Evolutionary conservation across 1,284 basidiomycete genomes (phyloP), one percentile per base, ranked within the genome.

Genomic region (Taiwanofungus camphoratus): DNA sequence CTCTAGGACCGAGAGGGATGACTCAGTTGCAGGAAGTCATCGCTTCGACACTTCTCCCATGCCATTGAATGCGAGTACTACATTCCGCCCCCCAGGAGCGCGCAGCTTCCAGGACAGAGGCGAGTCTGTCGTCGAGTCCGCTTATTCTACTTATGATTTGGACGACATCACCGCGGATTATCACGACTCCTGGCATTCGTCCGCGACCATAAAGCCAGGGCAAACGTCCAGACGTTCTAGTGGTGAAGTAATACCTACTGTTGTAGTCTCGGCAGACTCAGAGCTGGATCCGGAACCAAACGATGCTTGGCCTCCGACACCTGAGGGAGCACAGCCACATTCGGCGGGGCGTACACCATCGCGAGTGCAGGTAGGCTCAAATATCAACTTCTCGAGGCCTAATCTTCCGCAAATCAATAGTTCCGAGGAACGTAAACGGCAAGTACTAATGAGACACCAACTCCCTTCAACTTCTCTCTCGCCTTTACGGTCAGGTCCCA

Each of bases 401-500:
- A 68, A 68, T 39, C 69, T 73, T 31, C 69, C 72, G n/a, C 62
- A 65, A 19, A 61, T 65, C 47, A 60, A 69, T 20, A 62, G 65
- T 12, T 65, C 71, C 31, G 73, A 76, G 41, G 75, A 76, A 36
- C 67, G 72, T 52, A 85, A 84, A 52, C 68, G 70, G 26, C 66
- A 66, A 42, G 82, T 84, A 8, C 62, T 85, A 31, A 72, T 80
- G 56, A 68, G 82, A 31, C 82, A 83, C 56, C 64, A 60, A 40
- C 46, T 44, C 16, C 42, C 47, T 8, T 45, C 47, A 11, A 42
- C 31, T 19, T 39, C 52, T 20, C 29, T 51, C 19, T 40, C 35
- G 21, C 36, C 42, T 13, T 24, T 27, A 13, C 38, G 41, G 12
- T 41, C 50, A n/a, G n/a, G n/a, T n/a, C n/a, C n/a, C n/a, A n/a